Evolutionary conservation across 495 filamentous ascomycete genomes (phyloP).

Genomic region (Neurospora discreta): DNA sequence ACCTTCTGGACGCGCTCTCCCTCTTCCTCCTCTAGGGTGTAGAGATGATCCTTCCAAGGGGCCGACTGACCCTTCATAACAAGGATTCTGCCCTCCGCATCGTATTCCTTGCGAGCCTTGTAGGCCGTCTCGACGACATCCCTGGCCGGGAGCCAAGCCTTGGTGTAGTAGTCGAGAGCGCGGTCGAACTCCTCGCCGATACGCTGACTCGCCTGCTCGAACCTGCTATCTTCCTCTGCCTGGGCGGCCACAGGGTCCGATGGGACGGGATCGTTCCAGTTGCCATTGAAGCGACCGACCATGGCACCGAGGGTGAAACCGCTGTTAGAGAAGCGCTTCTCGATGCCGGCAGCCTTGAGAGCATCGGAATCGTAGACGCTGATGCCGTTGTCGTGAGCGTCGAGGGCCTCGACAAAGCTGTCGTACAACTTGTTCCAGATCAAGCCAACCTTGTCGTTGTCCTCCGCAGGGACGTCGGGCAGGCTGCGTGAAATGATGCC

Average conservation of each 20-base stretch:
- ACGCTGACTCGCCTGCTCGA: conserved; percentile 60
- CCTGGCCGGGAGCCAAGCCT: conserved; percentile 81
- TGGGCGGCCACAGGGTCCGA: conserved; percentile 48
- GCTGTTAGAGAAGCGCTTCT: conserved; percentile 70
- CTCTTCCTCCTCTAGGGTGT: conserved; percentile 61
- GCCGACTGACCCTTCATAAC: conserved; percentile 62
- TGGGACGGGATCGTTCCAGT: conserved; percentile 46
- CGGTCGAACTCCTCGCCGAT: conserved; percentile 78
- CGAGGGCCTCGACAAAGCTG: conserved; percentile 88
- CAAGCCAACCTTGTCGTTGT: conserved; percentile 55
- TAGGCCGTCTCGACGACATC: conserved; percentile 65
- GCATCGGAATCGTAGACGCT: conserved; percentile 59
- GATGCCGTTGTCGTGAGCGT: conserved; percentile 96
- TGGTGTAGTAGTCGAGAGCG: conserved; percentile 60
- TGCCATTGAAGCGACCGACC: conserved; percentile 71
- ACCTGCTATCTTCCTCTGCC: conserved; percentile 66
- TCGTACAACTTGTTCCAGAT: conserved; percentile 85
- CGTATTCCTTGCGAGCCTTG: conserved; percentile 46
- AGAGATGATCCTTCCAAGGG: conserved; percentile 95
- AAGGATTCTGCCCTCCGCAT: conserved; percentile 66
- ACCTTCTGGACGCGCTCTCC: conserved; percentile 40
- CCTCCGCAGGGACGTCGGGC: conserved; percentile 19
- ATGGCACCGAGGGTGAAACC: conserved; percentile 75
- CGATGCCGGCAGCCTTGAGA: conserved; percentile 50
- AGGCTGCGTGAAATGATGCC: conserved; percentile 65